These are phyloP conservation scores for Cadophora gregata DNA, from an alignment of 2,329 filamentous ascomycete species.

Conservation along the genomic window DNA sequence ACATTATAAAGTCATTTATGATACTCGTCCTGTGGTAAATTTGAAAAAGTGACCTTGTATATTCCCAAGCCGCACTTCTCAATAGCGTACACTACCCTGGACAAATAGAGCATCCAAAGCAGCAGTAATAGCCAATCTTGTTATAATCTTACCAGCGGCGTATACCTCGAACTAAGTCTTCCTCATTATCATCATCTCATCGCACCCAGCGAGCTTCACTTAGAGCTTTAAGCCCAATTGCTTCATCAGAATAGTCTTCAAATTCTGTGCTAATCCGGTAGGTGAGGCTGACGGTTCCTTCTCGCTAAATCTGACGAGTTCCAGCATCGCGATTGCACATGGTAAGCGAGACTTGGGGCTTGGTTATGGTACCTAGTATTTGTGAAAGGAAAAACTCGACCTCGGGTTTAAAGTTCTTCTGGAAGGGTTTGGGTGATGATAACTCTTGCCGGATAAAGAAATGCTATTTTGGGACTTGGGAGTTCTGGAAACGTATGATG, in stretches of 20 bases:
- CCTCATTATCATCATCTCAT: not conserved
- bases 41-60: no score
- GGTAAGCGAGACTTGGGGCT: not conserved
- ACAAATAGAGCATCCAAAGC: not conserved
- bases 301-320: not conserved
- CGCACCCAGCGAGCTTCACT: not conserved
- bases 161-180: conserved; percentile 10
- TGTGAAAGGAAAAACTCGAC: not conserved
- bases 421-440: no score
- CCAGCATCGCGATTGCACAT: conserved; percentile 2
- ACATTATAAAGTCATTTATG: no score
- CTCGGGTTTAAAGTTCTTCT: not conserved
- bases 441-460: no score
- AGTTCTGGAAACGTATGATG: no score
- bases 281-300: not conserved
- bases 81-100: no score
- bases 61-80: no score
- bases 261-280: not conserved
- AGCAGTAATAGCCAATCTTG: not conserved
- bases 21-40: no score
- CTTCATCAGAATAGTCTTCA: not conserved
- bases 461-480: no score
- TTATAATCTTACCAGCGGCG: conserved; percentile 3
- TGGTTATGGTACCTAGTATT: not conserved
- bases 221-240: not conserved